Conservation (phyloP, 108 stramenopile genomes). For the Epipyxis sp. region DNA sequence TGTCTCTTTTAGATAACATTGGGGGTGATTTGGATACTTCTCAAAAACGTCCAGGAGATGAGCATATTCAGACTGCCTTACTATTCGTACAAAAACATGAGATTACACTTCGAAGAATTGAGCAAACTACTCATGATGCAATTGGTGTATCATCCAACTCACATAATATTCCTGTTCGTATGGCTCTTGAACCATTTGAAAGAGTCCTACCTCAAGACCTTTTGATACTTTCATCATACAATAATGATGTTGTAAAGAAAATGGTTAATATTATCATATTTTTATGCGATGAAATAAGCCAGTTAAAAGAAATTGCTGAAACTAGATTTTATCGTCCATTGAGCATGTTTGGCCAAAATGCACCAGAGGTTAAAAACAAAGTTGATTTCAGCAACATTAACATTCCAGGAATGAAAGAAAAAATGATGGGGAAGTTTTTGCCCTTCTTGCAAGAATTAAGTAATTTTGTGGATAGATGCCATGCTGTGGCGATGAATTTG, state of each 20-base stretch:
- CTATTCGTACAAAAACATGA: slow-evolving; percentile 24
- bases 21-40: slow-evolving; percentile 1
- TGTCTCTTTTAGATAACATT: background rate
- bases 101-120: background rate
- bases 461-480: slow-evolving; percentile 23
- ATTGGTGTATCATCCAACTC: too few relatives aligned
- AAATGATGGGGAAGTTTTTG: slow-evolving; percentile 19
- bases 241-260: background rate
- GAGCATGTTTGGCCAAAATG: slow-evolving; percentile 23
- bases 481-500: slow-evolving; percentile 18
- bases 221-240: background rate
- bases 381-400: background rate
- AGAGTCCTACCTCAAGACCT: background rate
- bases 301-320: slow-evolving; percentile 24
- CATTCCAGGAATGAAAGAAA: background rate
- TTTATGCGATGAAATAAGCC: slow-evolving; percentile 15
- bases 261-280: background rate
- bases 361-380: background rate
- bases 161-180: background rate
- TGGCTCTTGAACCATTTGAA: background rate
- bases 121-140: too few relatives aligned
- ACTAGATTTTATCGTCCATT: slow-evolving; percentile 25
- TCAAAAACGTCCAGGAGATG: slow-evolving; percentile 2
- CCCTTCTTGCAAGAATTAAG: slow-evolving; percentile 23
- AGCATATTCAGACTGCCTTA: slow-evolving; percentile 10